phyloP scores from a whole-genome alignment of 1,284 basidiomycete species.

The Thecaphora thlaspeos region DNA sequence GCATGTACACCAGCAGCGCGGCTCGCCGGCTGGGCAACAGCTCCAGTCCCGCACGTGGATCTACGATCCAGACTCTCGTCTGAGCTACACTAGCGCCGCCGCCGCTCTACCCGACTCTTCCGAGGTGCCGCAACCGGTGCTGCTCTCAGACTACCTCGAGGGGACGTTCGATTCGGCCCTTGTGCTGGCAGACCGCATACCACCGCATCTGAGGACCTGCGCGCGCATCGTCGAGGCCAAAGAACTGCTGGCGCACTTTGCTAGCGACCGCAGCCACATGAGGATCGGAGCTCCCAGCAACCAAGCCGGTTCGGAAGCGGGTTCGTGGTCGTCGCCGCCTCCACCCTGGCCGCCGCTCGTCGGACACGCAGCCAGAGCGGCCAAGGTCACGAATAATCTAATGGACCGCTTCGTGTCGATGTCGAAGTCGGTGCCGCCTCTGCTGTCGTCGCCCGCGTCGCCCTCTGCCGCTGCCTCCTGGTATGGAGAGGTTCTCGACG shows the following conservation, averaged over 20 bases:
- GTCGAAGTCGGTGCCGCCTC: too few relatives aligned
- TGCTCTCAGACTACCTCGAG: constrained; percentile 7
- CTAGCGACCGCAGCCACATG: constrained; percentile 46
- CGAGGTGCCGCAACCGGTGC: constrained; percentile 2
- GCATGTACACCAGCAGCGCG: background rate
- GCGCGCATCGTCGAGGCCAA: constrained; percentile 19
- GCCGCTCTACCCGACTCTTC: too few relatives aligned
- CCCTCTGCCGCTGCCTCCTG: background rate
- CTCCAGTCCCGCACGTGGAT: constrained; percentile 20
- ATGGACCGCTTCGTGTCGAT: constrained; percentile 21
- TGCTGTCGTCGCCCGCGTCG: too few relatives aligned
- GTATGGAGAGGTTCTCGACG: constrained; percentile 6
- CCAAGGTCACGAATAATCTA: constrained; percentile 14
- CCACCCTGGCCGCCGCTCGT: constrained; percentile 16
- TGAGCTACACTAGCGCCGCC: constrained; percentile 6
- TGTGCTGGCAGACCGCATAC: background rate
- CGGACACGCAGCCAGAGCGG: constrained; percentile 2
- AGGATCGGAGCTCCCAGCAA: background rate
- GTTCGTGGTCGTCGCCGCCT: constrained; percentile 8
- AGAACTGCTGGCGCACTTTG: constrained; percentile 19
- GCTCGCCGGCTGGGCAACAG: background rate
- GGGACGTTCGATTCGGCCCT: constrained; percentile 7
- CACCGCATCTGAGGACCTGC: constrained; percentile 7
- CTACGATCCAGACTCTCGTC: constrained; percentile 34
- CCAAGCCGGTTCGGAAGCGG: too few relatives aligned